Conservation (phyloP, 331 rosid genomes). For the Pyrus hybrid region DNA sequence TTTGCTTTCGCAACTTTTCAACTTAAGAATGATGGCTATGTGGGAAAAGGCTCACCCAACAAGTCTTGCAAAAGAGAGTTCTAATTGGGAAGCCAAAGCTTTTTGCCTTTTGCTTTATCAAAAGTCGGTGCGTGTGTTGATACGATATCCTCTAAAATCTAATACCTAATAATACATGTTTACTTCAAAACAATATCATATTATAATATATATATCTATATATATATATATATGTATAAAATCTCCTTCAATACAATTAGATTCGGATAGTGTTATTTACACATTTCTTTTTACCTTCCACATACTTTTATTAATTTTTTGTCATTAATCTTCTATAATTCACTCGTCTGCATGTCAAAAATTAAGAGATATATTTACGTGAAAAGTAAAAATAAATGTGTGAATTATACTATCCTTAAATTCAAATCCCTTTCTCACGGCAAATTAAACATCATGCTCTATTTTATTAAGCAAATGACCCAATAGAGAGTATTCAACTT, state of each 20-base stretch:
- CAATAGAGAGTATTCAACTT: not conserved
- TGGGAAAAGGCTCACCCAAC: conserved; percentile 27
- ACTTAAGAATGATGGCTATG: conserved; percentile 39
- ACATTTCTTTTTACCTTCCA: no score
- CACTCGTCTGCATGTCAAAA: rapidly evolving
- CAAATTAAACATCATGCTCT: not conserved
- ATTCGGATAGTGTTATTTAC: no score
- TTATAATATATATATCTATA: no score
- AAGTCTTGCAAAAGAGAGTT: conserved; percentile 38
- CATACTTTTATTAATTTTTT: no score
- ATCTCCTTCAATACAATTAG: no score
- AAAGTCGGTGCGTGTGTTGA: conserved; percentile 55
- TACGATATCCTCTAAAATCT: not conserved
- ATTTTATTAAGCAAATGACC: not conserved
- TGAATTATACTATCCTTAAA: not conserved
- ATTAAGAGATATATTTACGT: no score
- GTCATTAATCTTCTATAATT: no score
- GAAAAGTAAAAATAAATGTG: no score
- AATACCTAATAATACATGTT: not conserved
- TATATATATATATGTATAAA: no score
- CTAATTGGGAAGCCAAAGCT: conserved; percentile 36
- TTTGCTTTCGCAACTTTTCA: conserved; percentile 33
- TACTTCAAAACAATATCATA: not conserved
- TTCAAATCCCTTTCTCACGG: not conserved
- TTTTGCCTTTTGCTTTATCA: conserved; percentile 21